Conservation (phyloP, 1,284 basidiomycete genomes). For the Stygiomarasmius scandens region DNA sequence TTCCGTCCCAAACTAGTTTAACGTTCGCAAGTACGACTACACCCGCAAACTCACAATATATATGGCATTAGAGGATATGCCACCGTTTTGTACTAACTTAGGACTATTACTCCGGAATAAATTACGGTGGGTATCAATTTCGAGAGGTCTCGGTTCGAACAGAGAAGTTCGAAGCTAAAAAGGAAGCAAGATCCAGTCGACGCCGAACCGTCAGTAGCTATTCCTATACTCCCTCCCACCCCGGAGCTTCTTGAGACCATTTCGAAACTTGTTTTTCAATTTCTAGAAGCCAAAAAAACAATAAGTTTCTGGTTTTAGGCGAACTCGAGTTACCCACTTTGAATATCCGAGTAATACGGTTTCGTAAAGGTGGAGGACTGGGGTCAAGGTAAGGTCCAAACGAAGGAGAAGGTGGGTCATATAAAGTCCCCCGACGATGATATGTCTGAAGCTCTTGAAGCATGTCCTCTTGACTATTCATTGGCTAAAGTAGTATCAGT, state of each 20-base stretch:
- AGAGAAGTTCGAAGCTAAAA: no score
- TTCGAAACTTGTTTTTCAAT: background rate
- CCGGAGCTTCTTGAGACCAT: background rate
- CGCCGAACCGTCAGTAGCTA: no score
- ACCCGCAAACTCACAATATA: no score
- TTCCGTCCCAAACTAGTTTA: no score
- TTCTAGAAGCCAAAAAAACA: background rate
- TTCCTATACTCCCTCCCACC: background rate
- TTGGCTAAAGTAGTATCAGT: no score
- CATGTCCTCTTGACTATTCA: slow-evolving; percentile 22
- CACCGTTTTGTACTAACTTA: no score
- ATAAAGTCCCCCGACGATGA: slow-evolving; percentile 8
- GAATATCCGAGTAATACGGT: background rate
- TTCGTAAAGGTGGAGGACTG: background rate
- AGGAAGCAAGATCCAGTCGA: no score
- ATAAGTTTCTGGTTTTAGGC: background rate
- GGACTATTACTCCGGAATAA: no score
- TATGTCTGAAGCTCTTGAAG: slow-evolving; percentile 20
- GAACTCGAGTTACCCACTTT: background rate
- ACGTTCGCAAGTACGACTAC: no score
- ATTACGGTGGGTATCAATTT: no score
- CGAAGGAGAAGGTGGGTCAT: background rate
- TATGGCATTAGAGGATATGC: no score
- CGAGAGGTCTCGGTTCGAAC: no score
- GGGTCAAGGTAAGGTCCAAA: background rate